A percentile compares a stretch with the other conserved stretches of the same genome.
These are phyloP conservation scores for Zanthoxylum bungeanum DNA, from an alignment of 345 rosid genomes.

Conservation along the genomic window DNA sequence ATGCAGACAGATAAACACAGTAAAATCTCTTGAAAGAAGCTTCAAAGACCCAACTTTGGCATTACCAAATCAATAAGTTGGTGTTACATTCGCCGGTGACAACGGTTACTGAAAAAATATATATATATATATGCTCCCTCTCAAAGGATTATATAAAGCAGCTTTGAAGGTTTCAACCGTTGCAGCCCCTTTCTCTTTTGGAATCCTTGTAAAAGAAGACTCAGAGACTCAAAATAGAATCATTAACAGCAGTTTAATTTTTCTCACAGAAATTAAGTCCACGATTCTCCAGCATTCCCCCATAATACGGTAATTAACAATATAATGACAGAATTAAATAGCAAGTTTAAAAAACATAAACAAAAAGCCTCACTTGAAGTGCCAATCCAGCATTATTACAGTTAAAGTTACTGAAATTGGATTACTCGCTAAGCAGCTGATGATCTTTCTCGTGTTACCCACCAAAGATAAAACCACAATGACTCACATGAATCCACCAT, in stretches of 20 bases:
- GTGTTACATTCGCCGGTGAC: slow-evolving; percentile 1
- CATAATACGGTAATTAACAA: slow-evolving; percentile 10
- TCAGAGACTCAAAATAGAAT: slow-evolving; percentile 11
- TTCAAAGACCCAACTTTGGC: not conserved
- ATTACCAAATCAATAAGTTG: slow-evolving; percentile 8
- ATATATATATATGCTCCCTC: slow-evolving; percentile 5
- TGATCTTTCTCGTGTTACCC: not conserved
- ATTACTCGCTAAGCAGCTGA: slow-evolving; percentile 18
- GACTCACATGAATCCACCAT: slow-evolving; percentile 1
- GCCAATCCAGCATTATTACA: slow-evolving; percentile 17
- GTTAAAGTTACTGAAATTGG: slow-evolving; percentile 7
- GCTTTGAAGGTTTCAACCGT: slow-evolving; percentile 37
- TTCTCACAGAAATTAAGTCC: slow-evolving; percentile 3
- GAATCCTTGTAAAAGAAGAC: slow-evolving; percentile 32
- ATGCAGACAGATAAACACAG: not conserved
- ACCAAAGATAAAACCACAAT: not conserved
- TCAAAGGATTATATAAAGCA: slow-evolving; percentile 12
- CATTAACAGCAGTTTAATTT: slow-evolving; percentile 21
- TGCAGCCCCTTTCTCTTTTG: slow-evolving; percentile 21
- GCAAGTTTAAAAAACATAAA: not conserved
- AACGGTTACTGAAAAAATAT: slow-evolving; percentile 15
- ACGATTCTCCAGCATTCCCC: slow-evolving; percentile 18
- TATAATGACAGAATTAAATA: not conserved
- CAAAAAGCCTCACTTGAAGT: not conserved
- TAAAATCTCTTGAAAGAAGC: slow-evolving; percentile 9